Conservation (phyloP, 1,284 basidiomycete species). For the Anthracocystis setariae region DNA sequence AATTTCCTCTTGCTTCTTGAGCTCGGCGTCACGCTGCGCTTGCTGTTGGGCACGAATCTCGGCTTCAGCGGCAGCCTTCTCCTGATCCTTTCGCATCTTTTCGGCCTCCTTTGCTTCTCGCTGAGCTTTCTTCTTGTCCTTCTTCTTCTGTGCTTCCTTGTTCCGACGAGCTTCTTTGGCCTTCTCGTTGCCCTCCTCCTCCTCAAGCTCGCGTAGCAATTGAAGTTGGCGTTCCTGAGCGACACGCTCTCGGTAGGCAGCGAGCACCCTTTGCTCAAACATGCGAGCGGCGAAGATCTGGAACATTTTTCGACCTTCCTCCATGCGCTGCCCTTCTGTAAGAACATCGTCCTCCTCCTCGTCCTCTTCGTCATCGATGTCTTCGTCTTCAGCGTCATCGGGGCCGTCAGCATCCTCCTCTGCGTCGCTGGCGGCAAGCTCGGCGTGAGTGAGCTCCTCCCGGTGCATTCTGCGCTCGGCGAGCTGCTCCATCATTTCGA, state of each 20-base stretch:
- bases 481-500: conserved; percentile 99
- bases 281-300: conserved; percentile 99
- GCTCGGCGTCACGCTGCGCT: conserved; percentile 72
- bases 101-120: conserved; percentile 85
- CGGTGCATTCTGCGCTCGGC: conserved; percentile 92
- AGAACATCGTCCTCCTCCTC: conserved; percentile 70
- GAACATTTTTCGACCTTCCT: conserved; percentile 99
- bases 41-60: conserved; percentile 76
- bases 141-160: conserved; percentile 97
- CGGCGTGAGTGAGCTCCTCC: conserved; percentile 75
- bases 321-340: conserved; percentile 84
- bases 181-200: conserved; percentile 81
- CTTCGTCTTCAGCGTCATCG: conserved; percentile 70
- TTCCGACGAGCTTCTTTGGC: conserved; percentile 93
- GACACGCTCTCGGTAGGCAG: conserved; percentile 86
- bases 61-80: conserved; percentile 66
- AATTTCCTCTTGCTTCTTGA: conserved; percentile 76
- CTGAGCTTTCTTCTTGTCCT: conserved; percentile 90
- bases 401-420: conserved; percentile 43
- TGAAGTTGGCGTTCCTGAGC: conserved; percentile 88
- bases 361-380: conserved; percentile 70
- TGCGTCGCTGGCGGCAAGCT: conserved; percentile 70
- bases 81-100: conserved; percentile 81
- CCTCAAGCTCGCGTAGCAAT: conserved; percentile 85
- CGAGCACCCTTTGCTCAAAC: conserved; percentile 97